A percentile compares a stretch with the other conserved stretches of the same genome.
phyloP scores from a whole-genome alignment of 2,329 filamentous ascomycete species.

The Botryotinia narcissicola region DNA sequence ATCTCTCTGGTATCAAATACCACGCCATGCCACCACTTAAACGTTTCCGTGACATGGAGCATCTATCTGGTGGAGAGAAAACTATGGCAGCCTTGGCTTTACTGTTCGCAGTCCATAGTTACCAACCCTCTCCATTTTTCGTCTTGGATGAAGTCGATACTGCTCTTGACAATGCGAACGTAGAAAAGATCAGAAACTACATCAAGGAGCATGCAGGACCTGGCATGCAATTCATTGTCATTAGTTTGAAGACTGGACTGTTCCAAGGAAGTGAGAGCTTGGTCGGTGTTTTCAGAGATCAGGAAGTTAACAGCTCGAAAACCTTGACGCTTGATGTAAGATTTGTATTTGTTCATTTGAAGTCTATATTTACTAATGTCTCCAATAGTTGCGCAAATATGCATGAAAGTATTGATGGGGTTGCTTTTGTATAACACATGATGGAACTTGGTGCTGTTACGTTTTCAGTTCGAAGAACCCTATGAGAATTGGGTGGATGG shows the following conservation, averaged over 20 bases:
- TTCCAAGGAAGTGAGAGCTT: constrained; percentile 97
- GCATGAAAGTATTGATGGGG: constrained; percentile 23
- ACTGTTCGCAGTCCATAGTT: constrained; percentile 94
- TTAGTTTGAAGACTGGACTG: constrained; percentile 89
- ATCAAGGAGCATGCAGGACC: constrained; percentile 91
- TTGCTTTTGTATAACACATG: constrained; percentile 15
- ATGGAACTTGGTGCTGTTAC: not conserved
- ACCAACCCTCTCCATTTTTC: constrained; percentile 94
- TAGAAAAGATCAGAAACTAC: constrained; percentile 93
- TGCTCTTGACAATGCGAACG: constrained; percentile 96
- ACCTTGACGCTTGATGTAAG: constrained; percentile 94
- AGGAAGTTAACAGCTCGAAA: constrained; percentile 87
- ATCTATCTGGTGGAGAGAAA: constrained; percentile 94
- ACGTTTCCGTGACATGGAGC: constrained; percentile 98
- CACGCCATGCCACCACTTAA: constrained; percentile 98
- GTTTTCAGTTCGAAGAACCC: not conserved
- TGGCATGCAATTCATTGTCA: constrained; percentile 99
- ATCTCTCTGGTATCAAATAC: constrained; percentile 94
- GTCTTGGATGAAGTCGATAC: constrained; percentile 98
- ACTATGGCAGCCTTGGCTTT: constrained; percentile 97
- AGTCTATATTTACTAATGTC: constrained; percentile 21
- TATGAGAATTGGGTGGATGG: not conserved
- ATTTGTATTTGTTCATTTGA: constrained; percentile 26
- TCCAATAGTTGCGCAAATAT: constrained; percentile 33
- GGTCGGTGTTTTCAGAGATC: constrained; percentile 93